Conservation (phyloP, 495 filamentous ascomycete genomes). For the Lichenothelia convexa region DNA sequence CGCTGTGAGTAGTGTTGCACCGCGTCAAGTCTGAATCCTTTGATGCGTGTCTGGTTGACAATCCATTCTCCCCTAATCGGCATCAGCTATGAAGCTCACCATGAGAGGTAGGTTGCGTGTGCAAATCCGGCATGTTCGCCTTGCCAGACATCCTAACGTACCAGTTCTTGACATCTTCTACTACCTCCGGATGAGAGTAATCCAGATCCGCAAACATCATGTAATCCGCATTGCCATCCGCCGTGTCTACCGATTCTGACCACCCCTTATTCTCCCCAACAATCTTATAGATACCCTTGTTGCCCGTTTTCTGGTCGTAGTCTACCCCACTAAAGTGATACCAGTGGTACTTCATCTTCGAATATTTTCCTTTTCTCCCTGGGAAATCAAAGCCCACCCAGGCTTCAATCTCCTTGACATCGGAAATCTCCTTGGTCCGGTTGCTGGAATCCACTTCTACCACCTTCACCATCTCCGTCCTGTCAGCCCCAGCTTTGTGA, state of each 20-base stretch:
- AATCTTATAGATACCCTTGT: constrained; percentile 51
- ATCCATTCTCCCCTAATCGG: constrained; percentile 56
- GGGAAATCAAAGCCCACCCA: constrained; percentile 53
- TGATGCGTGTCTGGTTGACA: constrained; percentile 33
- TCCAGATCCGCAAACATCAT: constrained; percentile 45
- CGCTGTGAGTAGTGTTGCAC: constrained; percentile 50
- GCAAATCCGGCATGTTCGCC: no score
- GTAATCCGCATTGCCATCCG: constrained; percentile 59
- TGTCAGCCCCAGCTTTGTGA: constrained; percentile 55
- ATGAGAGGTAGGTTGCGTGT: no score
- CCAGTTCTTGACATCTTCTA: constrained; percentile 46
- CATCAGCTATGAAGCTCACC: no score
- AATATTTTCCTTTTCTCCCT: constrained; percentile 39
- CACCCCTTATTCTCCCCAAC: constrained; percentile 44
- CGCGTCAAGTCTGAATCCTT: constrained; percentile 58
- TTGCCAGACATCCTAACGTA: no score
- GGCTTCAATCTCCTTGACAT: constrained; percentile 42
- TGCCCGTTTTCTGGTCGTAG: constrained; percentile 38
- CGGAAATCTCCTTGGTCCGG: constrained; percentile 36
- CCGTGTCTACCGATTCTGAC: constrained; percentile 43
- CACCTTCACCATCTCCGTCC: constrained; percentile 36
- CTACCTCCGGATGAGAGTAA: constrained; percentile 45
- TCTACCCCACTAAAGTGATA: constrained; percentile 55
- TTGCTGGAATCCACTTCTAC: constrained; percentile 42
- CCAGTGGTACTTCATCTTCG: constrained; percentile 43